phyloP scores from a whole-genome alignment of 306 rosid species.

The Herpetospermum pedunculosum region DNA sequence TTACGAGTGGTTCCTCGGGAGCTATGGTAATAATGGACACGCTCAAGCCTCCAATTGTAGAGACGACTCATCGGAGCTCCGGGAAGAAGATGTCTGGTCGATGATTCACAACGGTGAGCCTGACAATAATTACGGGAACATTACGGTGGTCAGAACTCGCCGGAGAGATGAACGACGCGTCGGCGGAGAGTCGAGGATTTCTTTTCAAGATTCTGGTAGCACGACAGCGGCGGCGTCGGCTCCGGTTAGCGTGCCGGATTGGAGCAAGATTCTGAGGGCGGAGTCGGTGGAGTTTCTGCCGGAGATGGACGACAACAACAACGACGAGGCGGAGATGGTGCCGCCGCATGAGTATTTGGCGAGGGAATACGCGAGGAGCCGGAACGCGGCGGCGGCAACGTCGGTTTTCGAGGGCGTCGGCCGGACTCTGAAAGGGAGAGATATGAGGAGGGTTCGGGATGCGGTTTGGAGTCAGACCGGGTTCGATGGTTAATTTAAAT shows the following conservation, averaged over 20 bases:
- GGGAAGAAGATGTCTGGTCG: conserved; percentile 82
- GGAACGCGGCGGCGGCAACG: conserved; percentile 41
- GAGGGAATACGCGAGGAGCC: conserved; percentile 49
- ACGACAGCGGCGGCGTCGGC: conserved; percentile 44
- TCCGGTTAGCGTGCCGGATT: conserved; percentile 88
- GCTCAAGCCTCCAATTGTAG: conserved; percentile 19
- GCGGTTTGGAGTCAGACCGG: conserved; percentile 99
- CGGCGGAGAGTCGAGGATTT: conserved; percentile 66
- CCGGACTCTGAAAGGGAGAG: conserved; percentile 87
- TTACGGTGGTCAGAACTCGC: conserved; percentile 3
- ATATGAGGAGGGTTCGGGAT: conserved; percentile 84
- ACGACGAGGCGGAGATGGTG: conserved; percentile 45
- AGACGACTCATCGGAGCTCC: conserved; percentile 47
- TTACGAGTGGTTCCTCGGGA: conserved; percentile 65
- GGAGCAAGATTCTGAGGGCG: conserved; percentile 89
- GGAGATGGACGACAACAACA: conserved; percentile 27
- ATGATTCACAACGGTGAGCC: conserved; percentile 24
- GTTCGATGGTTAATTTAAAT: conserved; percentile 46
- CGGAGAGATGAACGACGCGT: conserved; percentile 28
- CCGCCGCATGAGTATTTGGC: conserved; percentile 96
- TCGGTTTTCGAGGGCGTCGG: conserved; percentile 95
- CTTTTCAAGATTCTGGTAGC: conserved; percentile 42
- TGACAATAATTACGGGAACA: conserved; percentile 21
- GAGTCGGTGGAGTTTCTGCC: conserved; percentile 61
- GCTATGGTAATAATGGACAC: conserved; percentile 26